Evolutionary conservation across 1,139 yeast species (phyloP), one percentile per base, ranked within the genome.

Genomic region (Pichia sp.): DNA sequence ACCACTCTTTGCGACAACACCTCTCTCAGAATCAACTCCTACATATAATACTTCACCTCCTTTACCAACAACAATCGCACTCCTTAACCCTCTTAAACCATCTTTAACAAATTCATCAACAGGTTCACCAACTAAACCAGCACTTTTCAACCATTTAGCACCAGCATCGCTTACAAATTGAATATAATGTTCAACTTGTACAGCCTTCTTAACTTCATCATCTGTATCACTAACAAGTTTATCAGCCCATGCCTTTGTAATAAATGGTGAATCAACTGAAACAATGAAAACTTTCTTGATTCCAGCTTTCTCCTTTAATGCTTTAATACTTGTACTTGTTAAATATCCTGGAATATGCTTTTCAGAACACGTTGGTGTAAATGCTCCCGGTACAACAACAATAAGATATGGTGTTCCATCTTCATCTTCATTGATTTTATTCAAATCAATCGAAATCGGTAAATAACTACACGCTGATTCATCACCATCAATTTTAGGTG

Each of bases 311-410:
- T 18, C 24, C 63, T 75, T 71, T 52, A 82, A 69, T 43, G 78
- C 73, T 4, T 10, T 31, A 22, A 46, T 34, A 10, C 60, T 60
- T 40, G 72, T 55, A 41, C 74, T 66, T 41, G 67, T 61, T 47
- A 86, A 64, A 63, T 70, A 84, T 15, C 79, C 84, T 22, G 96
- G 96, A 51, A 86, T 76, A 63, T 88, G 95, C 52, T 72, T 68
- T 50, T 77, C 84, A 28, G 91, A 77, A 66, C 95, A 86, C 6
- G 94, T 79, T 51, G 95, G 95, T 30, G 95, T 84, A 71, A 85
- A 86, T 20, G 96, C 95, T 50, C 94, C 95, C 47, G 95, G 95
- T 22, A 84, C 94, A 43, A 85, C 74, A 32, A 89, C 85, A 53
- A 85, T 69, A 34, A 84, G 14, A 4, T 35, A 20, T 10, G 49